Percentiles rank a stretch among this genome's conserved stretches.
phyloP scores from a whole-genome alignment of 352 stramenopile genomes.

The Pythium myriotylum region DNA sequence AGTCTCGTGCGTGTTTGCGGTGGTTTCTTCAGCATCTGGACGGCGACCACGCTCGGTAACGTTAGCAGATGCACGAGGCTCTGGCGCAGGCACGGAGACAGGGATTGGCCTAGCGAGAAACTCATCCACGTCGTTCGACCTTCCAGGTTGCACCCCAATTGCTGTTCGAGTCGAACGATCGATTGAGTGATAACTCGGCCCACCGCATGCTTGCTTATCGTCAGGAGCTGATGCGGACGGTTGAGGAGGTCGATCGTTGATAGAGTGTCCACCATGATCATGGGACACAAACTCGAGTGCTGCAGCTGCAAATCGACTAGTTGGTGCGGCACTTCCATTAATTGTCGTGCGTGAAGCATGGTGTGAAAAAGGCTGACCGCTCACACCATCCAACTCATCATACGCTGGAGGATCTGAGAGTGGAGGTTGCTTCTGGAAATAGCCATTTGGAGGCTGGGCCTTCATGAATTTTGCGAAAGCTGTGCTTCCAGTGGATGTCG shows the following conservation, averaged over 20 bases:
- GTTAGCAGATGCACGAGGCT: slow-evolving; percentile 36
- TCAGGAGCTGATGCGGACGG: background rate
- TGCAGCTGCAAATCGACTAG: slow-evolving; percentile 4
- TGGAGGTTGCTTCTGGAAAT: background rate
- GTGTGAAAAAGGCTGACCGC: background rate
- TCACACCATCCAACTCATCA: background rate
- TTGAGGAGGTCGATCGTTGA: too few species aligned
- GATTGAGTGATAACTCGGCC: background rate
- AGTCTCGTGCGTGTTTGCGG: background rate
- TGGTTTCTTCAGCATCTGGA: background rate
- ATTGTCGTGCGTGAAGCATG: background rate
- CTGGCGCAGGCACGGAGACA: slow-evolving; percentile 26
- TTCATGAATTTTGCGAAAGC: background rate
- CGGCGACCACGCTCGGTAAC: slow-evolving; percentile 35
- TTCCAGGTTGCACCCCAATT: background rate
- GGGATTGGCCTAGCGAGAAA: slow-evolving; percentile 47
- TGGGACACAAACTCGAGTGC: slow-evolving; percentile 23
- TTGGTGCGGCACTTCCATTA: slow-evolving; percentile 10
- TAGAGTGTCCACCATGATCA: background rate
- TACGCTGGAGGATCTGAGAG: background rate
- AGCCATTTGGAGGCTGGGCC: background rate
- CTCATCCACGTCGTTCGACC: slow-evolving; percentile 20
- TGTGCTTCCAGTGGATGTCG: background rate
- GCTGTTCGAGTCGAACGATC: too few species aligned
- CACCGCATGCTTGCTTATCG: too few species aligned